Conservation (phyloP, 768 basidiomycete species). For the Tylopilus sp. region DNA sequence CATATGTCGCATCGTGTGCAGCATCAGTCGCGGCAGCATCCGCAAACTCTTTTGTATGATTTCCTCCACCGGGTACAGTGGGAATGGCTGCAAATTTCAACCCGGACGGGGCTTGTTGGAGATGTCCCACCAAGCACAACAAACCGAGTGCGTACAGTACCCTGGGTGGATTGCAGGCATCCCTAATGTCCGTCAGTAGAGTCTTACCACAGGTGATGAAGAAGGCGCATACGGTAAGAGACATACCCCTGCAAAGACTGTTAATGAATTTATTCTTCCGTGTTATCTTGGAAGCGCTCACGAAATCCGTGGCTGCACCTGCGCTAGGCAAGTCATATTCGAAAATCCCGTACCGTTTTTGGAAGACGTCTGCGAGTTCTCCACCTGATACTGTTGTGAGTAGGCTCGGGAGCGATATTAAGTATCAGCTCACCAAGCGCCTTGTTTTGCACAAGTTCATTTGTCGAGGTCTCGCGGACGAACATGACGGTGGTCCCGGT, state of each 20-base stretch:
- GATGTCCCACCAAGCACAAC: neutral
- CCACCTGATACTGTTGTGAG: no score
- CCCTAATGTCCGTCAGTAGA: constrained; percentile 29
- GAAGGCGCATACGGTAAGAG: constrained; percentile 52
- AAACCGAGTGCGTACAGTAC: constrained; percentile 36
- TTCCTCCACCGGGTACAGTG: constrained; percentile 65
- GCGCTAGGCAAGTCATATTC: no score
- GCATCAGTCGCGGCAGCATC: constrained; percentile 55
- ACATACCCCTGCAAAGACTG: constrained; percentile 49
- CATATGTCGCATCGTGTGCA: constrained; percentile 65
- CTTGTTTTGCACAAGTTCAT: constrained; percentile 67
- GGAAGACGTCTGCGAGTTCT: no score
- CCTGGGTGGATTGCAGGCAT: constrained; percentile 73
- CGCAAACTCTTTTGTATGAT: constrained; percentile 72
- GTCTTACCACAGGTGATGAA: neutral
- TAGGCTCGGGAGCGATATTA: no score
- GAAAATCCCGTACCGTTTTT: no score
- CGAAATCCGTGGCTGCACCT: no score
- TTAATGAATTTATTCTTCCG: no score
- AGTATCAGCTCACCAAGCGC: constrained; percentile 44
- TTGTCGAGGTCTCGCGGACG: constrained; percentile 31
- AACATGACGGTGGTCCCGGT: constrained; percentile 45
- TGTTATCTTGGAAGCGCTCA: no score
- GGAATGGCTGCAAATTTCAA: constrained; percentile 60
- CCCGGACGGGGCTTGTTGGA: neutral